Conservation (phyloP, 768 basidiomycete genomes). For the Suillus subalutaceus region DNA sequence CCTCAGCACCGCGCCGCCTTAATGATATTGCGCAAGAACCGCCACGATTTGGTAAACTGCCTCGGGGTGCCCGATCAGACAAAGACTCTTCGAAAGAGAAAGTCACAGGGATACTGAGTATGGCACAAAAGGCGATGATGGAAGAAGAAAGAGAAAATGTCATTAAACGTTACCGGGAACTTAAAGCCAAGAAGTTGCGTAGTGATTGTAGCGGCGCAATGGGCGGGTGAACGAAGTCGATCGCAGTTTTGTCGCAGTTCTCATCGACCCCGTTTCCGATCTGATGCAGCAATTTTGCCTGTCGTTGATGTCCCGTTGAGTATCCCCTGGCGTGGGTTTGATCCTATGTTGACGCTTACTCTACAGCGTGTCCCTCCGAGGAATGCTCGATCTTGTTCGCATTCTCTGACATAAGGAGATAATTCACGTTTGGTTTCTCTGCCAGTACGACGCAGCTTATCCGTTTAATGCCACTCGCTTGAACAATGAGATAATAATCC, state of each 20-base stretch:
- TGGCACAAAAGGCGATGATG: slow-evolving; percentile 79
- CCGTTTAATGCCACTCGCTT: not conserved
- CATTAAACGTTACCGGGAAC: slow-evolving; percentile 65
- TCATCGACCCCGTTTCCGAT: not conserved
- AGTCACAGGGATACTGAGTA: slow-evolving; percentile 55
- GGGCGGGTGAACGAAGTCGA: slow-evolving; percentile 13
- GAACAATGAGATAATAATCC: not conserved
- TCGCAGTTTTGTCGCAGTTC: not conserved
- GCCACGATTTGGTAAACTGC: slow-evolving; percentile 59
- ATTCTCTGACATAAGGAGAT: not conserved
- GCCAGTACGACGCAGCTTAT: not conserved
- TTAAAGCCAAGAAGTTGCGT: slow-evolving; percentile 55
- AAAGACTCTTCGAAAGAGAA: slow-evolving; percentile 32
- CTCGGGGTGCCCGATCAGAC: slow-evolving; percentile 44
- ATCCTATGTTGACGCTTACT: not conserved
- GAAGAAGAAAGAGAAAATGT: slow-evolving; percentile 73
- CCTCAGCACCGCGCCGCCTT: slow-evolving; percentile 63
- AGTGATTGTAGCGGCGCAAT: slow-evolving; percentile 17
- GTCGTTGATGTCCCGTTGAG: not conserved
- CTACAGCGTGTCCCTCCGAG: not conserved
- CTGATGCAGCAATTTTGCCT: not conserved
- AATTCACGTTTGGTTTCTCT: not conserved
- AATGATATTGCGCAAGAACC: slow-evolving; percentile 75
- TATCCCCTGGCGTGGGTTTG: not conserved
- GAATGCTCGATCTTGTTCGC: not conserved